Percentiles rank a stretch among this genome's conserved stretches.
These are phyloP conservation scores for Aspergillus ibericus DNA, from an alignment of 2,329 filamentous ascomycete genomes.

Conservation along the genomic window DNA sequence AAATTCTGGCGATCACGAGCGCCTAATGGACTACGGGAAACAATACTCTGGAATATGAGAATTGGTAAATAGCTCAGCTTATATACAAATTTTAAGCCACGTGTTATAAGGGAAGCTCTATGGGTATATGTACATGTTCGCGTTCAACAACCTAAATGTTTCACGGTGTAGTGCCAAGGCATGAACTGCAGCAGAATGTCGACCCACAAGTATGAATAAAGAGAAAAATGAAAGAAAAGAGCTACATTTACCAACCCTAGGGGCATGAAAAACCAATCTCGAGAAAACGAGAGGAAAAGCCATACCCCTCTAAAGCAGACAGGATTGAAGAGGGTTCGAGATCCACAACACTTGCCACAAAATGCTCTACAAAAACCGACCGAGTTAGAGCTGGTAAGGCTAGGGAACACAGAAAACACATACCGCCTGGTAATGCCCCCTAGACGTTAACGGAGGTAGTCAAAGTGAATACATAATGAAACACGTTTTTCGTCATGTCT, in stretches of 20 bases:
- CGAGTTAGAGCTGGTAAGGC: not conserved
- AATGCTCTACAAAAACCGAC: not conserved
- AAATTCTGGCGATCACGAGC: not conserved
- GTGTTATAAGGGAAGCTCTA: constrained; percentile 10
- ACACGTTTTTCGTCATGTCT: not conserved
- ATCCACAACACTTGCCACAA: constrained; percentile 12
- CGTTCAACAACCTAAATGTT: not conserved
- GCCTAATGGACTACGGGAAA: no score
- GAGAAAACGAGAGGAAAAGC: constrained; percentile 45
- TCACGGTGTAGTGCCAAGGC: constrained; percentile 10
- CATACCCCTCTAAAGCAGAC: constrained; percentile 43
- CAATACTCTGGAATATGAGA: not conserved
- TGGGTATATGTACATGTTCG: constrained; percentile 20
- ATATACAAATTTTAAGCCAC: not conserved
- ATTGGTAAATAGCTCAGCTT: not conserved
- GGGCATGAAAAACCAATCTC: constrained; percentile 46
- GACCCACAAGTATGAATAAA: not conserved
- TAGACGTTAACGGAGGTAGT: not conserved
- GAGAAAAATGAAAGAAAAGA: not conserved
- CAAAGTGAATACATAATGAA: not conserved
- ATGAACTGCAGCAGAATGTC: not conserved
- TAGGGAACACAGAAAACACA: not conserved
- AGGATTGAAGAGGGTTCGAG: constrained; percentile 18
- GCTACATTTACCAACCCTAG: constrained; percentile 13
- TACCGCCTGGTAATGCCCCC: not conserved